phyloP scores from a whole-genome alignment of 371 early-diverging fungal species.

The Mucor lusitanicus region DNA sequence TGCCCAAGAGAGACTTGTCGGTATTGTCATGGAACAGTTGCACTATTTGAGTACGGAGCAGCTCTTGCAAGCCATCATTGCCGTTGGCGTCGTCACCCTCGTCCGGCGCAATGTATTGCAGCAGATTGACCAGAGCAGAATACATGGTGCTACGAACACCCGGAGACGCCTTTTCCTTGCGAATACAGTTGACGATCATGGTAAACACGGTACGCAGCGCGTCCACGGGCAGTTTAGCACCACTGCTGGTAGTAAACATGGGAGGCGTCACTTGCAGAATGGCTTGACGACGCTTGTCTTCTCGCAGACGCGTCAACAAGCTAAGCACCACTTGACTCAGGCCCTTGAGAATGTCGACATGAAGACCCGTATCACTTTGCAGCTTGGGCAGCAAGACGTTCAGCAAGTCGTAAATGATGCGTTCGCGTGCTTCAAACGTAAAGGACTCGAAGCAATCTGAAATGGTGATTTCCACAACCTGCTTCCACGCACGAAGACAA shows the following conservation, averaged over 20 bases:
- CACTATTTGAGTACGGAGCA: slow-evolving; percentile 49
- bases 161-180: slow-evolving; percentile 52
- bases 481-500: slow-evolving; percentile 79
- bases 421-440: slow-evolving; percentile 58
- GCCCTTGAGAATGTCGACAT: slow-evolving; percentile 39
- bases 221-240: slow-evolving; percentile 51
- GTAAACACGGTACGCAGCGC: slow-evolving; percentile 54
- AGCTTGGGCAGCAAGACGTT: slow-evolving; percentile 54
- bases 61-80: background rate
- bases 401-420: slow-evolving; percentile 62
- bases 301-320: slow-evolving; percentile 45
- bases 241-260: background rate
- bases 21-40: slow-evolving; percentile 40
- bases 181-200: slow-evolving; percentile 65
- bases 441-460: slow-evolving; percentile 68
- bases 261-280: slow-evolving; percentile 2
- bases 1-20: slow-evolving; percentile 64
- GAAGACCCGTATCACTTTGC: background rate
- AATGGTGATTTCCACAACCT: slow-evolving; percentile 75
- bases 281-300: slow-evolving; percentile 18
- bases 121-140: slow-evolving; percentile 67
- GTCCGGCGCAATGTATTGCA: slow-evolving; percentile 55
- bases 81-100: background rate
- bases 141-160: slow-evolving; percentile 80
- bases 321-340: slow-evolving; percentile 50